Evolutionary conservation across 2,329 filamentous ascomycete species (phyloP).

Genomic region (Paecilomyces variotii): DNA sequence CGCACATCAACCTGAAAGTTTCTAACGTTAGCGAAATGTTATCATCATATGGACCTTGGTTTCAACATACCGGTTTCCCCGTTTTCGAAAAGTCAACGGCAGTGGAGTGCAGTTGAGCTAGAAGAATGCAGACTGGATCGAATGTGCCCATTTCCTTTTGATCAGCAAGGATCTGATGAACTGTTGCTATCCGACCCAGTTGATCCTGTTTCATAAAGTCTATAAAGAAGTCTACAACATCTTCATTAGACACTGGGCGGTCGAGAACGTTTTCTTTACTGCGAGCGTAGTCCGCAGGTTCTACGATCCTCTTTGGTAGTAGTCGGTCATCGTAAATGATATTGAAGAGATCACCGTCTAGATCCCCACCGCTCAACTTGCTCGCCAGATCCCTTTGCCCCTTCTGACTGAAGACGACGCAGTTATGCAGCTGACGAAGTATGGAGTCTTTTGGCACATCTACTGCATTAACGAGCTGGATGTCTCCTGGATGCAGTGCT

Average conservation of each 20-base stretch:
- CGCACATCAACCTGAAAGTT: slow-evolving; percentile 8
- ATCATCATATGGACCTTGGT: not conserved
- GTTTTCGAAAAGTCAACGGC: slow-evolving; percentile 73
- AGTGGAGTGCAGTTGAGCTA: slow-evolving; percentile 60
- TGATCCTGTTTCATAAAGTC: slow-evolving; percentile 63
- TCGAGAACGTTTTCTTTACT: slow-evolving; percentile 51
- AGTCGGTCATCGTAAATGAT: slow-evolving; percentile 62
- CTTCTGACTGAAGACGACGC: slow-evolving; percentile 66
- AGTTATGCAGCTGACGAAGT: slow-evolving; percentile 58
- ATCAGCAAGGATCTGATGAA: slow-evolving; percentile 60
- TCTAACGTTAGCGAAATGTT: not conserved
- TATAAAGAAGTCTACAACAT: slow-evolving; percentile 78
- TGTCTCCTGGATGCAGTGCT: slow-evolving; percentile 72
- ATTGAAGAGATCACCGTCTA: slow-evolving; percentile 77
- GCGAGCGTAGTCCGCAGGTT: slow-evolving; percentile 63
- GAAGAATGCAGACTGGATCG: slow-evolving; percentile 42
- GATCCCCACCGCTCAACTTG: slow-evolving; percentile 69
- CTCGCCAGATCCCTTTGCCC: slow-evolving; percentile 69
- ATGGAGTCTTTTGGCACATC: slow-evolving; percentile 53
- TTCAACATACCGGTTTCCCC: slow-evolving; percentile 45
- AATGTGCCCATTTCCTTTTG: slow-evolving; percentile 44
- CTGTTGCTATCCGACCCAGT: slow-evolving; percentile 56
- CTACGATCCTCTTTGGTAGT: slow-evolving; percentile 36
- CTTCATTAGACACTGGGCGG: slow-evolving; percentile 49
- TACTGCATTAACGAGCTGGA: slow-evolving; percentile 58